Evolutionary conservation across 805 yeast species (phyloP).

Genomic region (Candida vartiovaarae): DNA sequence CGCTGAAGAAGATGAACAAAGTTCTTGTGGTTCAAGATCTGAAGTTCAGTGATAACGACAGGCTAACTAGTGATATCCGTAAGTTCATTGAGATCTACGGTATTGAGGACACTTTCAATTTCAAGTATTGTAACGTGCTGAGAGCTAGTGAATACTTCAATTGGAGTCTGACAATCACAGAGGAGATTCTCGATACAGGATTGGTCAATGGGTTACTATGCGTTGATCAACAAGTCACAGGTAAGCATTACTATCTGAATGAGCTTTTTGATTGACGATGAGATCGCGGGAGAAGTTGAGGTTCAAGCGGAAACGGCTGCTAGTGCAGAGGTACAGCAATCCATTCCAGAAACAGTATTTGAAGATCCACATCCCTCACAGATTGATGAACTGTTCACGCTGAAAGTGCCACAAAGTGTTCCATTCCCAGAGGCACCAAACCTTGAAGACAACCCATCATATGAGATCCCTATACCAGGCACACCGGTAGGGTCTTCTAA

Average conservation of each 20-base stretch:
- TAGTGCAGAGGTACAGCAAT: no score
- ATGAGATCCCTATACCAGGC: no score
- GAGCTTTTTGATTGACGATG: conserved; percentile 10
- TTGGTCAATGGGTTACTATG: conserved; percentile 51
- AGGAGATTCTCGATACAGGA: conserved; percentile 55
- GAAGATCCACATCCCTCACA: no score
- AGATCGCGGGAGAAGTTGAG: no score
- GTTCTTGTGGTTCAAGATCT: conserved; percentile 35
- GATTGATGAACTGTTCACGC: no score
- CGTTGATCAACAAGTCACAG: conserved; percentile 63
- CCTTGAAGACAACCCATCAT: no score
- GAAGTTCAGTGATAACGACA: conserved; percentile 28
- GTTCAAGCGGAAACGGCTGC: no score
- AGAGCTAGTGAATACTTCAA: conserved; percentile 33
- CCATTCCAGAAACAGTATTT: no score
- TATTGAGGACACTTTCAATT: conserved; percentile 22
- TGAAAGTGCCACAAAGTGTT: no score
- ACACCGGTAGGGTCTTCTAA: no score
- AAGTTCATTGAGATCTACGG: conserved; percentile 24
- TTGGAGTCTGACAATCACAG: conserved; percentile 62
- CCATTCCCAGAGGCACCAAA: no score
- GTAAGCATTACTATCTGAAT: conserved; percentile 57
- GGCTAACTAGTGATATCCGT: conserved; percentile 23
- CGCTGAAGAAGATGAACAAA: conserved; percentile 31
- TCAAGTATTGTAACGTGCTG: conserved; percentile 18